These are phyloP conservation scores for Chlamydomonas sphaeroides DNA, from an alignment of 139 green algal species.

Conservation along the genomic window DNA sequence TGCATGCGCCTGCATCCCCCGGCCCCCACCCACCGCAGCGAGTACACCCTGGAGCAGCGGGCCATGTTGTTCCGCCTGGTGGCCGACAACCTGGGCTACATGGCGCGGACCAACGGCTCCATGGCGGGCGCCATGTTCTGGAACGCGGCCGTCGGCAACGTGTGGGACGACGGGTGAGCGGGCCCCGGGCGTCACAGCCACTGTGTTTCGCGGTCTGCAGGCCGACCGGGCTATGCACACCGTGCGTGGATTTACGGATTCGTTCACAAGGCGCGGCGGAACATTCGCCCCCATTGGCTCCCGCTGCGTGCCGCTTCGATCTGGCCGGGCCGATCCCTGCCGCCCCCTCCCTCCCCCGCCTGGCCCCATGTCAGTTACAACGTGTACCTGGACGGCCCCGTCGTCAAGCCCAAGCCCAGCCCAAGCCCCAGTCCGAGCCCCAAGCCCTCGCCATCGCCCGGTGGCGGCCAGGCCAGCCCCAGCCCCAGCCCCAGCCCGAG, in stretches of 20 bases:
- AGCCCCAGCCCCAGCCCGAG: neutral
- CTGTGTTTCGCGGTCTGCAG: too few species aligned
- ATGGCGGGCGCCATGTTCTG: slow-evolving; percentile 45
- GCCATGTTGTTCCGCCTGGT: slow-evolving; percentile 5
- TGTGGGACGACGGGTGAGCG: slow-evolving; percentile 38
- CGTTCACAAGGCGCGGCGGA: too few species aligned
- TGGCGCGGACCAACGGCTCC: neutral
- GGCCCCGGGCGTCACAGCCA: too few species aligned
- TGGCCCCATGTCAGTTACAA: slow-evolving; percentile 8
- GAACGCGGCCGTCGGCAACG: slow-evolving; percentile 38
- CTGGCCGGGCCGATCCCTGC: too few species aligned
- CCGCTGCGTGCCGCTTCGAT: too few species aligned
- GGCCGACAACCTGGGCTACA: neutral
- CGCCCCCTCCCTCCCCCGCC: neutral
- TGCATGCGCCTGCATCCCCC: too few species aligned
- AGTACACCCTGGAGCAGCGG: slow-evolving; percentile 2
- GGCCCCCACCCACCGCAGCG: neutral
- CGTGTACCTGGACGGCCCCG: slow-evolving; percentile 7
- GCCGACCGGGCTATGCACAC: too few species aligned
- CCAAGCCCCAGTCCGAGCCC: neutral
- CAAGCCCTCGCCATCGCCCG: neutral
- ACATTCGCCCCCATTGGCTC: too few species aligned
- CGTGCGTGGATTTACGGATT: too few species aligned
- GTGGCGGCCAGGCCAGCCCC: too few species aligned
- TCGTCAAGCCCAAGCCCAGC: neutral